phyloP scores from a whole-genome alignment of 2,329 filamentous ascomycete species.

The Clathrospora elynae region DNA sequence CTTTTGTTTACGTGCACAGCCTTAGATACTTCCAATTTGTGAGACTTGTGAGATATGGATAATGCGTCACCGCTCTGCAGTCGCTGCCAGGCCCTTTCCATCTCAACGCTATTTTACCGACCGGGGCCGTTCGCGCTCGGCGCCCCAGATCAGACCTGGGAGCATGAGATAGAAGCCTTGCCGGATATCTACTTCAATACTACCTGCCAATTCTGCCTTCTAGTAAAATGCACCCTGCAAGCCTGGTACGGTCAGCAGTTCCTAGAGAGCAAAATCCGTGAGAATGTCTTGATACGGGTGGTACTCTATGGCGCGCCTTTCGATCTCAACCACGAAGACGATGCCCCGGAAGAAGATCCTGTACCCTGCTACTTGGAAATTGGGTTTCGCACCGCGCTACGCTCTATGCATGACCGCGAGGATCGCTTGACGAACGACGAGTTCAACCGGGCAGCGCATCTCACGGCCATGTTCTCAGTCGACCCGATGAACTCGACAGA shows the following conservation, averaged over 20 bases:
- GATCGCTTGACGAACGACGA: not conserved
- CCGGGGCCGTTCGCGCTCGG: not conserved
- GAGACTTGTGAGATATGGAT: not conserved
- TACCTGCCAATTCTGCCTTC: not conserved
- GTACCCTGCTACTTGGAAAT: not conserved
- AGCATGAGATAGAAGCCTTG: not conserved
- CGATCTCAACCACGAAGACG: not conserved
- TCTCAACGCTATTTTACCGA: not conserved
- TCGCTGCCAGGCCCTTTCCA: not conserved
- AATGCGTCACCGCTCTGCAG: not conserved
- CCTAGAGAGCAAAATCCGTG: not conserved
- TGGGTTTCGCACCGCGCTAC: not conserved
- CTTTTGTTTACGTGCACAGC: too few relatives aligned
- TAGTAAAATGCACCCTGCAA: not conserved
- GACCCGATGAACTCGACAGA: not conserved
- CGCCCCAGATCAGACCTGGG: not conserved
- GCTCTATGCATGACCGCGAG: not conserved
- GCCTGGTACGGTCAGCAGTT: not conserved
- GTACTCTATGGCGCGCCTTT: not conserved
- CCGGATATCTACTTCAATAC: not conserved
- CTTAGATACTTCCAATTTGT: too few relatives aligned
- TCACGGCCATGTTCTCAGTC: not conserved
- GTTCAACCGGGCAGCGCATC: not conserved
- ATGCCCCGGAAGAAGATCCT: not conserved
- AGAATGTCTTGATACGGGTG: not conserved